Conservation (phyloP, 176 grass and related monocot genomes). For the Thalia dealbata region DNA sequence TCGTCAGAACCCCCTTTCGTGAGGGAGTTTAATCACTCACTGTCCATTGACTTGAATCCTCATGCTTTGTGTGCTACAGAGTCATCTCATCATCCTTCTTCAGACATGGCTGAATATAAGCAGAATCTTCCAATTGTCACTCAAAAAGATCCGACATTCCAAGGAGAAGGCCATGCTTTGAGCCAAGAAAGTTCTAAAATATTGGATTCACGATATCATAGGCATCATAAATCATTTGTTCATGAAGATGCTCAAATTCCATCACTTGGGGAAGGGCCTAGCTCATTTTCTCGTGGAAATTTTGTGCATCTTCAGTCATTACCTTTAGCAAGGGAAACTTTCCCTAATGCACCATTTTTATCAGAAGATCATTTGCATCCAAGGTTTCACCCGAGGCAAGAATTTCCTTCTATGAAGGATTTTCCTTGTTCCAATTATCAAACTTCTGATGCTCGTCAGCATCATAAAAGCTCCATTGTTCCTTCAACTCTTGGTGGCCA, state of each 20-base stretch:
- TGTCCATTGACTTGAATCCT: constrained; percentile 29
- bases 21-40: constrained; percentile 30
- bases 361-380: constrained; percentile 10
- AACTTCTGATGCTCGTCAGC: constrained; percentile 39
- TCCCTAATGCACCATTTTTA: constrained; percentile 4
- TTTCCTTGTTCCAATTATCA: constrained; percentile 41
- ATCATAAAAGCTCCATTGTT: constrained; percentile 33
- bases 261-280: background rate
- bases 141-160: constrained; percentile 27
- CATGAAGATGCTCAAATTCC: constrained; percentile 5
- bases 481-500: constrained; percentile 29
- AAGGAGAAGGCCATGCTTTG: background rate
- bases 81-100: constrained; percentile 31
- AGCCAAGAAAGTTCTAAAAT: constrained; percentile 7
- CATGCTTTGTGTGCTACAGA: constrained; percentile 21
- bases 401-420: constrained; percentile 26
- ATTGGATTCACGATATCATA: constrained; percentile 3
- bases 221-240: constrained; percentile 16
- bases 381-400: constrained; percentile 9
- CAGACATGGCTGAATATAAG: constrained; percentile 25
- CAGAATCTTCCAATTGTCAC: constrained; percentile 30
- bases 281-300: constrained; percentile 10
- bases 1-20: constrained; percentile 28
- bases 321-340: constrained; percentile 6
- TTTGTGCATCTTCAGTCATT: constrained; percentile 12